Base-by-base conservation (phyloP, 495 filamentous ascomycete genomes). In the Podospora conica region DNA sequence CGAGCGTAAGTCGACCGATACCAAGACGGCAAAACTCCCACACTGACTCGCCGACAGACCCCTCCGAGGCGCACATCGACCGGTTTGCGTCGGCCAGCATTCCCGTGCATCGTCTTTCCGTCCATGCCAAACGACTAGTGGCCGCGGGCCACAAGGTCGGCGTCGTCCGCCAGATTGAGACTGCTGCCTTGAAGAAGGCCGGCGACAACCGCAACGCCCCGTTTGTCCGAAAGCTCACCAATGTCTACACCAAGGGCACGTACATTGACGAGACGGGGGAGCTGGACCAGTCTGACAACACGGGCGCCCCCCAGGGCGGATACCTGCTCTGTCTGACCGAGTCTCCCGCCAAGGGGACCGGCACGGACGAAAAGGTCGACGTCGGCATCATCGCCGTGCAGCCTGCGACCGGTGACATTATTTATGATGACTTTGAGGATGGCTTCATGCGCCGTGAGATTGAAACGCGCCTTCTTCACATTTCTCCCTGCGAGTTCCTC, bases 361-460 rank as follows among this genome's bases (percentile, higher is more conserved):
- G 92, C 10, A 92, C 90, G 22, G 95, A 97, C 74, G 95, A 99
- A 75, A 96, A 90, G 69, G 93, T 97, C 2, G 87, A 96, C 65
- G 87, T 98, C 10, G 95, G 96, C 1, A 87, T 99, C 65, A 84
- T 99, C 11, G 95, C 96, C 24, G 95, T 99, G 1, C 95, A 99
- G 69, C 95, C 95, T 23, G 90, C 91, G 0, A 98, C 96, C 0
- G 95, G 95, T 55, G 95, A 98, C 71, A 90, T 99, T 65, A 91
- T 98, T 64, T 95, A 97, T 69, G 95, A 99, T 73, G 88, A 91
- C 55, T 99, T 99, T 69, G 92, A 97, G 70, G 95, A 99, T 71
- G 92, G 96, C 3, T 99, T 98, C 77, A 99, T 98, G 96, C 84
- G 95, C 55, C 92, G 90, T 64, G 95, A 99, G 72, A 91, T 98